A percentile compares a stretch with the other conserved stretches of the same genome.
Evolutionary conservation across 1,284 basidiomycete species (phyloP).

Genomic region (Cryptococcus sp.): DNA sequence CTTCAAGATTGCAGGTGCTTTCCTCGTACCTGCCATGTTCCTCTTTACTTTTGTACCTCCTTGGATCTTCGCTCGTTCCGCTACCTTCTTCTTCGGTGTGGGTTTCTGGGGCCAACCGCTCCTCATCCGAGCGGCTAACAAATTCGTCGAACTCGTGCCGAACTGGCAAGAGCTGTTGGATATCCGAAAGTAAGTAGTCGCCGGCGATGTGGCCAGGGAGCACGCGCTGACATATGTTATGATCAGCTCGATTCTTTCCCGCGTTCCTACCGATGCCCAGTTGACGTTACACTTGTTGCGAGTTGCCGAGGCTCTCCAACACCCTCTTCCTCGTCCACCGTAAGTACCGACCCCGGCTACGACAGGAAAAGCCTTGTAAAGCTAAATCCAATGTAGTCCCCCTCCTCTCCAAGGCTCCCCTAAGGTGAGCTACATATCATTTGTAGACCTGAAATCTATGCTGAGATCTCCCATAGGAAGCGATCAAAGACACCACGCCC

Average conservation of each 20-base stretch:
- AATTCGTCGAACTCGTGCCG: slow-evolving; percentile 56
- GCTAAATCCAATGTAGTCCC: slow-evolving; percentile 16
- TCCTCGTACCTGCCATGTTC: slow-evolving; percentile 51
- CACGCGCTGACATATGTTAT: slow-evolving; percentile 4
- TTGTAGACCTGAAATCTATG: neutral
- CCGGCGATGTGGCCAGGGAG: neutral
- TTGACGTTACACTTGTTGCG: slow-evolving; percentile 60
- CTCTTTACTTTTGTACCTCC: slow-evolving; percentile 55
- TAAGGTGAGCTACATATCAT: slow-evolving; percentile 24
- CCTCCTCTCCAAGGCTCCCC: slow-evolving; percentile 46
- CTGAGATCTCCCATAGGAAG: slow-evolving; percentile 30
- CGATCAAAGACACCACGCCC: slow-evolving; percentile 47
- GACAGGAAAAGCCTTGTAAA: neutral
- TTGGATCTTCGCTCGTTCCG: slow-evolving; percentile 54
- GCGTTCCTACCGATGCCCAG: slow-evolving; percentile 63
- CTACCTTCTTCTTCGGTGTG: slow-evolving; percentile 57
- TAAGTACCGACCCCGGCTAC: slow-evolving; percentile 20
- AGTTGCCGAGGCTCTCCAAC: slow-evolving; percentile 54
- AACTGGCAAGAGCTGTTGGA: slow-evolving; percentile 58
- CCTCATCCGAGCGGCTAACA: slow-evolving; percentile 51
- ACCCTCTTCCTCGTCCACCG: slow-evolving; percentile 52
- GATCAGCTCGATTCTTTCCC: slow-evolving; percentile 56
- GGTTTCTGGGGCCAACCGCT: slow-evolving; percentile 61
- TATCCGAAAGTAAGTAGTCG: slow-evolving; percentile 54
- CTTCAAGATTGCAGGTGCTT: slow-evolving; percentile 51